Evolutionary conservation across 1,284 basidiomycete genomes (phyloP), one percentile per base, ranked within the genome.

Genomic region (Sanghuangporus sanghuang): DNA sequence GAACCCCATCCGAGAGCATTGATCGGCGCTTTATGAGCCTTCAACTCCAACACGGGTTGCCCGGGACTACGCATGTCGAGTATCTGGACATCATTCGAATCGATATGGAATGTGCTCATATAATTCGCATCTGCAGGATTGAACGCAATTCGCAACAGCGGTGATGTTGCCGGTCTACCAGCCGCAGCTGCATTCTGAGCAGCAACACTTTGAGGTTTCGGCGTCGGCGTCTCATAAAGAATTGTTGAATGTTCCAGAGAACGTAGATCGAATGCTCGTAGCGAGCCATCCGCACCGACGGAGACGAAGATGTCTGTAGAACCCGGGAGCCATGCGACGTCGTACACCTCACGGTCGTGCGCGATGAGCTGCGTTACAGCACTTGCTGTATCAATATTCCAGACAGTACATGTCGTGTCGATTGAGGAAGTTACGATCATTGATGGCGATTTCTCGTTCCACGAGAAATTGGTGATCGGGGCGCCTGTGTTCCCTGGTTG

Each of bases 161-260:
- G 91, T 1, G 92, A 87, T 2, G 92, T 91, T 11, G 85, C 84
- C 14, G 90, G 90, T 12, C 89, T 83, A 38, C 64, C 65, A 11
- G 85, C 82, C 18, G 83, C 79, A 2, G 83, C 72, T 11, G 85
- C 83, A 21, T 83, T 77, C 35, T 84, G 85, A n/a, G 80, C 73
- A 21, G 83, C 75, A 3, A 83, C 83, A 16, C 82, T 81, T 3
- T 71, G 75, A 2, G 83, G 77, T 73, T 90, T 90, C 1, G 90
- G 87, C 9, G 86, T 82, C 1, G 93, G 89, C 0, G 95, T 95
- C 78, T 99, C 97, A 75, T 98, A 99, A 53, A 99, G 83, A 70
- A 99, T 99, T 2, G 97, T 99, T 7, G 95, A 98, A 76, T 99
- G 97, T 74, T 99, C 97, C 53, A 99, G 82, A 69, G 92, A 93